phyloP scores from a whole-genome alignment of 352 stramenopile genomes.

The Pythium guiyangense region DNA sequence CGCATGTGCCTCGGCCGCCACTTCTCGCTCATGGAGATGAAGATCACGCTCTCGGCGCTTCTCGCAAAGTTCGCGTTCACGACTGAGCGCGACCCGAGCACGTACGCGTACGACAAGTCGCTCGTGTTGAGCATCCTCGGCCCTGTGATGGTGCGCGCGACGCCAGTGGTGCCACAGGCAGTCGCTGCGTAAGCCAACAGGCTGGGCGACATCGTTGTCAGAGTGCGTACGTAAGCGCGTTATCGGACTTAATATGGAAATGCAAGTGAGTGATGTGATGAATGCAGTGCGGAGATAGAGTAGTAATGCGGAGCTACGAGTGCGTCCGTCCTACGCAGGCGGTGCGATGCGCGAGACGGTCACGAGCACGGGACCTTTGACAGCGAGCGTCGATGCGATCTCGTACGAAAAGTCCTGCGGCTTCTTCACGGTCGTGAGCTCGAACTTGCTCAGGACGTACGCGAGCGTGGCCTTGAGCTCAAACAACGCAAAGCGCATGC shows the following conservation, averaged over 20 bases:
- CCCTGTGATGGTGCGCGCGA: background rate
- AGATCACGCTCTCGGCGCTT: constrained; percentile 19
- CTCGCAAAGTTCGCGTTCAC: constrained; percentile 19
- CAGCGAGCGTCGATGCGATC: constrained; percentile 21
- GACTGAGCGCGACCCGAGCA: constrained; percentile 6
- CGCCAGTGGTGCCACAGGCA: background rate
- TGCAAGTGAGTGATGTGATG: background rate
- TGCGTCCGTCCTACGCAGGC: no score
- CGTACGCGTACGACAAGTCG: constrained; percentile 13
- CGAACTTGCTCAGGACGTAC: constrained; percentile 32
- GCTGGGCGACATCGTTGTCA: no score
- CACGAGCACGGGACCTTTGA: constrained; percentile 30
- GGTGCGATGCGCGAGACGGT: constrained; percentile 7
- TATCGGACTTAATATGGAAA: background rate
- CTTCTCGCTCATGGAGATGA: constrained; percentile 32
- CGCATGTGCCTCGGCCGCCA: constrained; percentile 35
- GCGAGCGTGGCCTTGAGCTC: constrained; percentile 38
- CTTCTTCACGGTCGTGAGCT: constrained; percentile 31
- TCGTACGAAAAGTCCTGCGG: constrained; percentile 39
- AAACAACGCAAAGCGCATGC: constrained; percentile 40
- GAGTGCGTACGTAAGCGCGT: no score
- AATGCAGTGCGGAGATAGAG: no score
- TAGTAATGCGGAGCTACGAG: no score
- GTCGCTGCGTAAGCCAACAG: background rate
- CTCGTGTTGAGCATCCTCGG: constrained; percentile 9